phyloP scores from a whole-genome alignment of 768 basidiomycete species.

The Auriculariales sp. region DNA sequence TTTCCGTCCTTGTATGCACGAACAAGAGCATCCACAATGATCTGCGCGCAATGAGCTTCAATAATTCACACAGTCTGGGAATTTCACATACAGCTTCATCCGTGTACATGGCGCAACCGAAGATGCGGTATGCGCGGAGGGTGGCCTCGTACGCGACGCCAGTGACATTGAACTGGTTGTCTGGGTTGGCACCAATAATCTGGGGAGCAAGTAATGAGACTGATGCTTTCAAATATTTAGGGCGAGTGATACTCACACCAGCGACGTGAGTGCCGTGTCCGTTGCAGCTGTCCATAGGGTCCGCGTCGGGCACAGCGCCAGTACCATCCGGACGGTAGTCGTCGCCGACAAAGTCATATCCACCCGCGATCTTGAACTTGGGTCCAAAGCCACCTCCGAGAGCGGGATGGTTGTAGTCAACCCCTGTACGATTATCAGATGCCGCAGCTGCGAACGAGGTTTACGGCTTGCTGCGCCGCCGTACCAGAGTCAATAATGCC shows the following conservation, averaged over 20 bases:
- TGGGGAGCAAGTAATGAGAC: constrained; percentile 3
- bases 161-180: constrained; percentile 20
- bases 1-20: constrained; percentile 12
- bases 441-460: background rate
- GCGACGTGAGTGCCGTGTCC: constrained; percentile 7
- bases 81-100: constrained; percentile 10
- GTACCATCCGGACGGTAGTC: background rate
- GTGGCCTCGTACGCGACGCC: constrained; percentile 23
- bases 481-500: constrained; percentile 10
- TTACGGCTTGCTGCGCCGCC: no score
- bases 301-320: constrained; percentile 1
- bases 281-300: background rate
- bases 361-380: constrained; percentile 6
- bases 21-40: constrained; percentile 4
- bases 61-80: background rate
- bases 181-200: constrained; percentile 16
- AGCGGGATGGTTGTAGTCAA: background rate
- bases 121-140: constrained; percentile 14
- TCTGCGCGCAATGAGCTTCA: background rate
- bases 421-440: background rate
- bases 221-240: constrained; percentile 2
- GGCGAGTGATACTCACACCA: no score
- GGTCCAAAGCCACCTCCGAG: constrained; percentile 9
- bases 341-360: constrained; percentile 8
- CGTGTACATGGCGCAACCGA: constrained; percentile 10